Percentiles rank a stretch among this genome's conserved stretches.
Evolutionary conservation across 2,329 filamentous ascomycete species (phyloP).

Genomic region (Calonectria pseudoreteaudii): DNA sequence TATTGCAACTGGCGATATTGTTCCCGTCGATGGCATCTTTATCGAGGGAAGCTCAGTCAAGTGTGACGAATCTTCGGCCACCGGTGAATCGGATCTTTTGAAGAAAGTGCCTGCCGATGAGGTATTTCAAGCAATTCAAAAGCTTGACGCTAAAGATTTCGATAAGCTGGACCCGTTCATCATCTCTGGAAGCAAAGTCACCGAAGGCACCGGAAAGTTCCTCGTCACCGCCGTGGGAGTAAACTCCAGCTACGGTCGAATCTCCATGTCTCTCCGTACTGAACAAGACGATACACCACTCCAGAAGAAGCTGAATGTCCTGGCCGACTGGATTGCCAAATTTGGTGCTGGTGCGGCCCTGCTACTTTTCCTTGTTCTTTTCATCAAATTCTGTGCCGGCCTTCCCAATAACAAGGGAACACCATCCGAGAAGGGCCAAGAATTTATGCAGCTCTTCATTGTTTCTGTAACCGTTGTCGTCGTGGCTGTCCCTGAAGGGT

Average conservation of each 20-base stretch:
- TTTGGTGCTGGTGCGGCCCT: conserved; percentile 74
- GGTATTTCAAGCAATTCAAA: conserved; percentile 66
- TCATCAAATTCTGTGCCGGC: conserved; percentile 79
- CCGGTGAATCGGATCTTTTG: conserved; percentile 79
- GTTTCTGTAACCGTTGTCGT: conserved; percentile 75
- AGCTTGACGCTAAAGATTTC: conserved; percentile 51
- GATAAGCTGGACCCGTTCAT: conserved; percentile 74
- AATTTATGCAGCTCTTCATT: conserved; percentile 74
- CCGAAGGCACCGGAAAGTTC: conserved; percentile 65
- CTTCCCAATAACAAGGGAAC: conserved; percentile 63
- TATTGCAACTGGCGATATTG: conserved; percentile 75
- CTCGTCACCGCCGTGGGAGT: conserved; percentile 67
- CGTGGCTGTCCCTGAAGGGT: conserved; percentile 74
- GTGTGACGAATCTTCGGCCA: conserved; percentile 80
- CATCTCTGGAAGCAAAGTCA: conserved; percentile 66
- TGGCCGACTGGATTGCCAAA: conserved; percentile 50
- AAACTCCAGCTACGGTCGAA: conserved; percentile 66
- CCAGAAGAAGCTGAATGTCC: conserved; percentile 63
- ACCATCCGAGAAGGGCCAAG: conserved; percentile 66
- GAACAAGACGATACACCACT: conserved; percentile 65
- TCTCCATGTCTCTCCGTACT: conserved; percentile 66
- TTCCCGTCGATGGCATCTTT: conserved; percentile 78
- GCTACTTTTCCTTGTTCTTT: conserved; percentile 79
- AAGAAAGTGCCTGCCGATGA: conserved; percentile 73
- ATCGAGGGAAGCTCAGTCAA: conserved; percentile 66